Percentiles rank a stretch among this genome's conserved stretches.
phyloP scores from a whole-genome alignment of 2,329 filamentous ascomycete genomes.

The Lasiodiplodia sp. region DNA sequence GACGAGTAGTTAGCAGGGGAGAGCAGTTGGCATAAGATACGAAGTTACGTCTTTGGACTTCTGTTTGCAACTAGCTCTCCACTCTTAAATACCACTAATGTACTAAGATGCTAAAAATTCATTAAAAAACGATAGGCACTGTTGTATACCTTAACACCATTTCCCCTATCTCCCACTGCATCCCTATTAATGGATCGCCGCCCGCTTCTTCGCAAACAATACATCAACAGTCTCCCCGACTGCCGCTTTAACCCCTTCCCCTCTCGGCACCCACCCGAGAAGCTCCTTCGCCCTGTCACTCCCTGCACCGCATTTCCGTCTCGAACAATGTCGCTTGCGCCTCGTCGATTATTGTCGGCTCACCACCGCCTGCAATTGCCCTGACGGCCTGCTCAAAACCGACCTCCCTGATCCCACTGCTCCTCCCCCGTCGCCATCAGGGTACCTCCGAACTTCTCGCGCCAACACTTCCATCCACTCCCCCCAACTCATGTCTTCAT shows the following conservation, averaged over 20 bases:
- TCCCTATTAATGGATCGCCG: too few relatives aligned
- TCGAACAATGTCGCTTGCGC: slow-evolving; percentile 61
- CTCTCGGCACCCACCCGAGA: slow-evolving; percentile 65
- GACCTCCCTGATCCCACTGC: slow-evolving; percentile 46
- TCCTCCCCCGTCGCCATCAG: slow-evolving; percentile 51
- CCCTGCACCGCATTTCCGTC: slow-evolving; percentile 63
- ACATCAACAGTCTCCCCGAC: background rate
- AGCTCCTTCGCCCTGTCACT: slow-evolving; percentile 63
- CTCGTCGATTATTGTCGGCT: background rate
- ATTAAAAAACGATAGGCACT: too few relatives aligned
- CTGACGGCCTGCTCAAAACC: slow-evolving; percentile 50
- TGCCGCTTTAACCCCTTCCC: slow-evolving; percentile 36
- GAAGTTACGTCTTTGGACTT: too few relatives aligned
- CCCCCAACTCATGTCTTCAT: slow-evolving; percentile 69
- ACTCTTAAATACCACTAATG: too few relatives aligned
- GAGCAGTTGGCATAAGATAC: too few relatives aligned
- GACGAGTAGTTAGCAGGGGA: too few relatives aligned
- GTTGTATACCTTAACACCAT: too few relatives aligned
- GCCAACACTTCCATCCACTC: slow-evolving; percentile 57
- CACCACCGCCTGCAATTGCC: slow-evolving; percentile 46
- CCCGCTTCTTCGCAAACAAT: background rate
- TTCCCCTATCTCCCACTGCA: background rate
- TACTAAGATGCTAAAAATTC: too few relatives aligned
- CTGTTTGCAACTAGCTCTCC: too few relatives aligned
- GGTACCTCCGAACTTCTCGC: slow-evolving; percentile 53